Conservation (phyloP, 805 yeast genomes). For the Candida ipomoeae region DNA sequence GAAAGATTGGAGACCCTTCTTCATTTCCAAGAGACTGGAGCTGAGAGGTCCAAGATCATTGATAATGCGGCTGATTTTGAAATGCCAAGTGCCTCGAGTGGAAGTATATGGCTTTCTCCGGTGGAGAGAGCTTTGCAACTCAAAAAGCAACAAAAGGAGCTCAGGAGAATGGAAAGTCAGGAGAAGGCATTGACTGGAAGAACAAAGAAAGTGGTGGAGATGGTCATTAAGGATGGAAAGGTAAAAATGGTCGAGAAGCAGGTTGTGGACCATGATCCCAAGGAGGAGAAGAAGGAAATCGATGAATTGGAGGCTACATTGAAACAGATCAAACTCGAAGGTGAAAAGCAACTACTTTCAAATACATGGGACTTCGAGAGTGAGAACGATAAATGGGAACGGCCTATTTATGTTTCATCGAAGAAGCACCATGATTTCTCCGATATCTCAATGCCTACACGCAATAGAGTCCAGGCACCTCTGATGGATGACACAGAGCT, state of each 20-base stretch:
- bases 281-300: conserved; percentile 31
- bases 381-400: conserved; percentile 53
- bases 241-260: conserved; percentile 57
- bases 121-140: conserved; percentile 83
- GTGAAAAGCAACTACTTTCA: conserved; percentile 30
- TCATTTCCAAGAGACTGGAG: conserved; percentile 78
- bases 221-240: conserved; percentile 77
- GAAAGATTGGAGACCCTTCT: conserved; percentile 68
- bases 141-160: conserved; percentile 76
- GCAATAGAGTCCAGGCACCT: conserved; percentile 14
- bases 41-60: conserved; percentile 86
- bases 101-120: conserved; percentile 78
- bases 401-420: conserved; percentile 39
- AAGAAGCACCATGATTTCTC: neutral
- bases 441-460: neutral
- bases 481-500: conserved; percentile 14
- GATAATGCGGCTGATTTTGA: conserved; percentile 92
- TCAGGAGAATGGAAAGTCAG: conserved; percentile 58
- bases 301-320: conserved; percentile 33
- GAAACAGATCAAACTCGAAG: conserved; percentile 18
- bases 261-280: conserved; percentile 19
- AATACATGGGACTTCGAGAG: conserved; percentile 58
- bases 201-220: conserved; percentile 69
- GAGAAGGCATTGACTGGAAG: conserved; percentile 58
- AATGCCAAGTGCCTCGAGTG: conserved; percentile 44